These are phyloP conservation scores for Candida endomychidarum DNA, from an alignment of 805 yeast species.

Conservation along the genomic window DNA sequence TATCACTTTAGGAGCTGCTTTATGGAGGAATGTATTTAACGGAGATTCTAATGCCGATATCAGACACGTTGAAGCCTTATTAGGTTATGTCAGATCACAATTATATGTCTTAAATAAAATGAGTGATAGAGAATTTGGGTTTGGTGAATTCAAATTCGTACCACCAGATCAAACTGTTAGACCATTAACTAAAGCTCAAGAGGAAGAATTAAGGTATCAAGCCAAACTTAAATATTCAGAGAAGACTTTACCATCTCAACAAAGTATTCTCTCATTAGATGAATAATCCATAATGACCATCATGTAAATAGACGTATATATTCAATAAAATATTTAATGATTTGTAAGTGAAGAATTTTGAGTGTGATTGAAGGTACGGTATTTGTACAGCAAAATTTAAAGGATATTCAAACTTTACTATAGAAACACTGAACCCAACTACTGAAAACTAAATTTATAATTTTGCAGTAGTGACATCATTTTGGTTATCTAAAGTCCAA, in stretches of 20 bases:
- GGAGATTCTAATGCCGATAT: slow-evolving; percentile 80
- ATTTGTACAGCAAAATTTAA: slow-evolving; percentile 4
- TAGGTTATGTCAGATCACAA: slow-evolving; percentile 89
- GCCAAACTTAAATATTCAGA: slow-evolving; percentile 56
- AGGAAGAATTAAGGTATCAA: slow-evolving; percentile 47
- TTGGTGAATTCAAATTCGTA: slow-evolving; percentile 83
- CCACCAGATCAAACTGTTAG: slow-evolving; percentile 78
- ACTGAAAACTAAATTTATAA: neutral
- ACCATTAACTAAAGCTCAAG: slow-evolving; percentile 67
- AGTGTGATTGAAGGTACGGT: neutral
- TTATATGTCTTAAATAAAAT: slow-evolving; percentile 81
- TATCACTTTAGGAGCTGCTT: slow-evolving; percentile 70
- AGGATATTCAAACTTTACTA: slow-evolving; percentile 3
- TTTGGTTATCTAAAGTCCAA: slow-evolving; percentile 23
- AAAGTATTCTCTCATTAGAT: slow-evolving; percentile 42
- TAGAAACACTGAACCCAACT: slow-evolving; percentile 1
- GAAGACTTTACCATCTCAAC: slow-evolving; percentile 59
- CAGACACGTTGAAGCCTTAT: slow-evolving; percentile 80
- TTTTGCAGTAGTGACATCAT: slow-evolving; percentile 1
- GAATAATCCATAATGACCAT: slow-evolving; percentile 24
- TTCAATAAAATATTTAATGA: neutral
- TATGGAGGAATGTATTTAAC: slow-evolving; percentile 90
- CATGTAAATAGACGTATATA: slow-evolving; percentile 5
- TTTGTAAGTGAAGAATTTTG: too few relatives aligned
- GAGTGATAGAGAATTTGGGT: slow-evolving; percentile 90